Percentiles rank a stretch among this genome's conserved stretches.
These are phyloP conservation scores for Cordyceps javanica DNA, from an alignment of 2,329 filamentous ascomycete species.

Conservation along the genomic window DNA sequence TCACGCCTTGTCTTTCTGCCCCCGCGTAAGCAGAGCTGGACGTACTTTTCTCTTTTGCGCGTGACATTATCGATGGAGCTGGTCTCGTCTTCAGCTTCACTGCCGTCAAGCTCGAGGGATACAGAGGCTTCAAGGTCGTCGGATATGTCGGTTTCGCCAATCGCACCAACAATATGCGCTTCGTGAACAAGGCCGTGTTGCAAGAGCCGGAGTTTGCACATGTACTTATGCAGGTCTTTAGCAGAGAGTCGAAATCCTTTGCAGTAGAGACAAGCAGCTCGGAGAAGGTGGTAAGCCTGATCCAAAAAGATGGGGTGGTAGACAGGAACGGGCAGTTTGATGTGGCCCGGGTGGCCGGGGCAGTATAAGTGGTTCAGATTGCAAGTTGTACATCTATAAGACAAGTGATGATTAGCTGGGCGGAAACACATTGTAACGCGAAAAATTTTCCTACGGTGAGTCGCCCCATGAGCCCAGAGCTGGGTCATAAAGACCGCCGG, in stretches of 20 bases:
- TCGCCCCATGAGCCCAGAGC: constrained; percentile 88
- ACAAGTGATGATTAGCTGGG: not conserved
- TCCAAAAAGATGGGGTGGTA: constrained; percentile 98
- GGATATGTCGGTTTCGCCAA: constrained; percentile 39
- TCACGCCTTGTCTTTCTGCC: constrained; percentile 46
- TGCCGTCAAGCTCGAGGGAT: constrained; percentile 38
- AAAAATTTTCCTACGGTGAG: constrained; percentile 52
- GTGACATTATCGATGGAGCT: constrained; percentile 47
- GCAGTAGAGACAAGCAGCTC: constrained; percentile 87
- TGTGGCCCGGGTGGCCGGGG: constrained; percentile 90
- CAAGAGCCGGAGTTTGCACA: constrained; percentile 79
- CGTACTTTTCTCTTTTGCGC: constrained; percentile 57
- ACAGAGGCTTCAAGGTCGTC: constrained; percentile 23
- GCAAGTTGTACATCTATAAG: constrained; percentile 78
- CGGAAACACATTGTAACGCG: not conserved
- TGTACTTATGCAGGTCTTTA: constrained; percentile 68
- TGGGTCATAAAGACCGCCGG: constrained; percentile 86
- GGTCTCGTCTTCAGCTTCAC: constrained; percentile 61
- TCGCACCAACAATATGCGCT: constrained; percentile 50
- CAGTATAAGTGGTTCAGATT: constrained; percentile 75
- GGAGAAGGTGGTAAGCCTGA: constrained; percentile 76
- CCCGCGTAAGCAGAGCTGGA: constrained; percentile 62
- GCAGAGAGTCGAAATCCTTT: constrained; percentile 76
- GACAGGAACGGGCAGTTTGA: constrained; percentile 85
- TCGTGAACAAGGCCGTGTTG: constrained; percentile 77